Base-by-base conservation (phyloP, 2,329 filamentous ascomycete genomes). In the Pseudocercospora fuligena region DNA sequence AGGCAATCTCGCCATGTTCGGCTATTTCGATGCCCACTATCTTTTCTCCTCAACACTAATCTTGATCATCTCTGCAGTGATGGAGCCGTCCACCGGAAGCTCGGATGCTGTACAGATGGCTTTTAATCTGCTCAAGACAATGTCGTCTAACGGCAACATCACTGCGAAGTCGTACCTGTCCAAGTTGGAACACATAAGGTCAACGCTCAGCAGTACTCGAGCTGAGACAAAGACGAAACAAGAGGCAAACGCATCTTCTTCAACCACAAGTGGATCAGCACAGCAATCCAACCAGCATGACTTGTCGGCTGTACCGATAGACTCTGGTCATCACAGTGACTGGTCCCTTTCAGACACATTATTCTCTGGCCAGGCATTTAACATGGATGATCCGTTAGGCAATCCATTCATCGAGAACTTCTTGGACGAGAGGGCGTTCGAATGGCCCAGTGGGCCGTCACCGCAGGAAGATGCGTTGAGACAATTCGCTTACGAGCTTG, bases 11-110 rank as follows among this genome's bases (percentile, higher is more conserved):
- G 76, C 79, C 0, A 83, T 80, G 0, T 83, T 84, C 47, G 83
- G 83, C 65, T 85, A 83, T 70, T 82, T 81, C 53, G 79, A 81
- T 70, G 79, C 81, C 0, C 81, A 83, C 47, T 84, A 83, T 49
- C 78, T 85, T 25, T 85, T 85, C 69, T 82, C 83, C 0, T 78
- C 82, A 0, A 78, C 81, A 1, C 81, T 80, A 0, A 78, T 84
- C 2, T 76, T 85, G 4, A 81, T 81, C 3, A 78, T 83, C 1
- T 82, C 83, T 16, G 69, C 70, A 31, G 68, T 74, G 6, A 71
- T 78, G 67, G 12, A 82, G 78, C 61, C 73, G 80, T 0, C 73
- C 79, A 0, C 62, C 3, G 63, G 67, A 14, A 72, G 77, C 8
- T 73, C 78, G 11, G 82, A 83, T 16, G 75, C 77, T 7, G 80